Conservation (phyloP, 805 yeast genomes). For the Saccharomycopsis babjevae region DNA sequence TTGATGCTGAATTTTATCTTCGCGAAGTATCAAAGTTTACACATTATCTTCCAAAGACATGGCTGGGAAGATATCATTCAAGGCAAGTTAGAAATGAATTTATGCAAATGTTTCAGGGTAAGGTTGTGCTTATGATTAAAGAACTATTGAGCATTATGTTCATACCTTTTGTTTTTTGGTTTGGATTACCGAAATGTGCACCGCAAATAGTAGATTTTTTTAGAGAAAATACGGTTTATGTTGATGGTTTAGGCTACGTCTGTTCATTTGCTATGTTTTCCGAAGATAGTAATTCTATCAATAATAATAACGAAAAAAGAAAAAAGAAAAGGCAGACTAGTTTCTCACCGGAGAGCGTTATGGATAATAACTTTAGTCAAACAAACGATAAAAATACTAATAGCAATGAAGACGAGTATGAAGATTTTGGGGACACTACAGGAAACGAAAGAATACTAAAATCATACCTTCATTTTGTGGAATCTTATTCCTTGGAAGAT, state of each 20-base stretch:
- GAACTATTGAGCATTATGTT: conserved; percentile 75
- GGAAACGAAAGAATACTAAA: conserved; percentile 82
- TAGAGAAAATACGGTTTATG: conserved; percentile 79
- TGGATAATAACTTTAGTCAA: conserved; percentile 11
- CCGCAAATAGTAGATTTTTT: conserved; percentile 82
- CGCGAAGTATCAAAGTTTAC: conserved; percentile 75
- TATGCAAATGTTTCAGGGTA: conserved; percentile 65
- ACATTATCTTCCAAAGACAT: conserved; percentile 77
- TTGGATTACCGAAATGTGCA: conserved; percentile 61
- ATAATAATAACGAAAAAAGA: conserved; percentile 16
- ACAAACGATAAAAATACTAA: conserved; percentile 24
- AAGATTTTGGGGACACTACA: conserved; percentile 22
- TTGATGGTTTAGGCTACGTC: conserved; percentile 91
- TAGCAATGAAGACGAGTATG: conserved; percentile 29
- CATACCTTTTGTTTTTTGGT: conserved; percentile 87
- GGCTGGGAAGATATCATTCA: conserved; percentile 82
- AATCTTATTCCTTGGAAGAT: conserved; percentile 55
- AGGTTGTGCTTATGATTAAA: conserved; percentile 56
- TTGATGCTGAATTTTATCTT: conserved; percentile 86
- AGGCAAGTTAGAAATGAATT: conserved; percentile 78
- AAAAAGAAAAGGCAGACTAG: conserved; percentile 16
- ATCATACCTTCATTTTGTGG: conserved; percentile 78
- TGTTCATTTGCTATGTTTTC: conserved; percentile 92
- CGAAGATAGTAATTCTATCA: conserved; percentile 16
- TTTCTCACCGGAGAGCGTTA: not conserved